Evolutionary conservation across 768 basidiomycete species (phyloP).

Genomic region (Amanita jacksonii): DNA sequence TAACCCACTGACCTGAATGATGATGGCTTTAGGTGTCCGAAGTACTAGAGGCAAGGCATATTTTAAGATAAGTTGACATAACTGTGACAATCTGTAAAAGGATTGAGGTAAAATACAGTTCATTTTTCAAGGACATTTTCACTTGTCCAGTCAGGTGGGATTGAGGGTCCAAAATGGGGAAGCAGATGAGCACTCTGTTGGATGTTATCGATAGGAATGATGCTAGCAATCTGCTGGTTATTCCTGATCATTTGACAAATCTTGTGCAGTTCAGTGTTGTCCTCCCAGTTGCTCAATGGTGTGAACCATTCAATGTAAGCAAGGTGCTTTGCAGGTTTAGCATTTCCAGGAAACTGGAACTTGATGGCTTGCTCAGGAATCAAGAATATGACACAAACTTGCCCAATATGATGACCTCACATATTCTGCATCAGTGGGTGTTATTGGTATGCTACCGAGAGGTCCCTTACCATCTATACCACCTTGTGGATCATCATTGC

Average conservation of each 20-base stretch:
- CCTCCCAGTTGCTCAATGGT: background rate
- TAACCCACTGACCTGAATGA: background rate
- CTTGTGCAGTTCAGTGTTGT: background rate
- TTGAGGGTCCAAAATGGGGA: slow-evolving; percentile 13
- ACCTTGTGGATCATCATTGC: too few species aligned
- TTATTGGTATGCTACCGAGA: background rate
- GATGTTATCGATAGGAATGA: slow-evolving; percentile 13
- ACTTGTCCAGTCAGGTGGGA: slow-evolving; percentile 16
- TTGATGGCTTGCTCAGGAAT: background rate
- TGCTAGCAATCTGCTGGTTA: background rate
- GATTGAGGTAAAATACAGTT: slow-evolving; percentile 15
- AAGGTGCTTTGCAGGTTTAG: background rate
- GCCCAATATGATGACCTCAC: background rate
- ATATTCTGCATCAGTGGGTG: background rate
- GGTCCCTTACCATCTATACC: too few species aligned
- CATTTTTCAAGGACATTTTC: slow-evolving; percentile 16
- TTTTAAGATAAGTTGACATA: background rate
- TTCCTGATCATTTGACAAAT: background rate
- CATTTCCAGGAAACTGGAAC: background rate
- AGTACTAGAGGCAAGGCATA: background rate
- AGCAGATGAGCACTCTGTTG: slow-evolving; percentile 15
- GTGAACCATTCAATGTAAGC: slow-evolving; percentile 3
- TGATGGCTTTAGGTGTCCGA: background rate
- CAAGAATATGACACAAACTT: background rate
- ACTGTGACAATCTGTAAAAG: slow-evolving; percentile 14